Conservation (phyloP, 139 green algal species). For the Picochlorum sp. region DNA sequence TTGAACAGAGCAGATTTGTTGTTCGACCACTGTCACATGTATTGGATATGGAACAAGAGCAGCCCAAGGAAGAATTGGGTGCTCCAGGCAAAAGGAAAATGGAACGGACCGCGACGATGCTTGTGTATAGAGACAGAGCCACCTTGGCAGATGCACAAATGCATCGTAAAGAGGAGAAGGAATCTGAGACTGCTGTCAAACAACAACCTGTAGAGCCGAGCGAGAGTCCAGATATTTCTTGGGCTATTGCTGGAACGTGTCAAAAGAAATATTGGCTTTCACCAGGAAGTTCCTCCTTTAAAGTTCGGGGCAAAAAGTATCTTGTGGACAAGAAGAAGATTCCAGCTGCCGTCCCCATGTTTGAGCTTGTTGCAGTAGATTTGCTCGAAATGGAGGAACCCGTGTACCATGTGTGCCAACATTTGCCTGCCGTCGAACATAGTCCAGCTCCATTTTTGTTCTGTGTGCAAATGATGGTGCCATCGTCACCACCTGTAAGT, state of each 20-base stretch:
- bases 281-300: conserved; percentile 35
- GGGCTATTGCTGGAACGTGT: conserved; percentile 21
- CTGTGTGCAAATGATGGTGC: conserved; percentile 61
- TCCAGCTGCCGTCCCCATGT: conserved; percentile 28
- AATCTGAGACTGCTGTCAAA: not conserved
- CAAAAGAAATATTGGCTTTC: conserved; percentile 35
- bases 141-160: conserved; percentile 7
- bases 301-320: conserved; percentile 27
- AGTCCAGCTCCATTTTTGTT: conserved; percentile 50
- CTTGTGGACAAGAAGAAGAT: conserved; percentile 51
- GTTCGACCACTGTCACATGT: conserved; percentile 20
- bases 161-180: not conserved
- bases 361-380: conserved; percentile 41
- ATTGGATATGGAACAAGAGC: not conserved
- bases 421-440: conserved; percentile 41
- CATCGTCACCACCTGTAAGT: conserved; percentile 29
- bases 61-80: not conserved
- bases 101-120: not conserved
- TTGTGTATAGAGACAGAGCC: not conserved
- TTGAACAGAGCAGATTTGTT: conserved; percentile 39
- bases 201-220: not conserved
- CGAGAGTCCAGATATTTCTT: conserved; percentile 4
- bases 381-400: conserved; percentile 48
- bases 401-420: conserved; percentile 40
- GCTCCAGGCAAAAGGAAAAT: not conserved